phyloP scores from a whole-genome alignment of 1,284 basidiomycete genomes.

The Cystobasidium pallidum region DNA sequence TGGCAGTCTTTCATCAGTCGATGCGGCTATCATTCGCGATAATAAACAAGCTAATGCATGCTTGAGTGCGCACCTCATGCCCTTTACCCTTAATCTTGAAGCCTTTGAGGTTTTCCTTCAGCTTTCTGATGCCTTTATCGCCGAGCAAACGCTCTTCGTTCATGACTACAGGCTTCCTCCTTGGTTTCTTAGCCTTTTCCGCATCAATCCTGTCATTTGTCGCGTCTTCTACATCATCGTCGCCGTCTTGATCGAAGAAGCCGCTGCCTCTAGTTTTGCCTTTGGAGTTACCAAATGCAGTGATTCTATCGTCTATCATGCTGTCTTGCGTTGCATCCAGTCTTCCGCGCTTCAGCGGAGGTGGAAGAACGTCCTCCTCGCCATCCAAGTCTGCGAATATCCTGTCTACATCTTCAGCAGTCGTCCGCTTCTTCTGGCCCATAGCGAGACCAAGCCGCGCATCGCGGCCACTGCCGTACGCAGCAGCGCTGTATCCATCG shows the following conservation, averaged over 20 bases:
- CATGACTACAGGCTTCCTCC: conserved; percentile 46
- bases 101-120: conserved; percentile 71
- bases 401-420: conserved; percentile 60
- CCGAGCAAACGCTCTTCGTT: conserved; percentile 63
- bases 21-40: not conserved
- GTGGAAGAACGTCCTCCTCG: conserved; percentile 56
- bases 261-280: not conserved
- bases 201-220: conserved; percentile 71
- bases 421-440: conserved; percentile 20
- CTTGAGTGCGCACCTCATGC: conserved; percentile 71
- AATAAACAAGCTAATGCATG: not conserved
- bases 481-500: conserved; percentile 20
- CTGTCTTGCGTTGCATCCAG: conserved; percentile 44
- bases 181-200: conserved; percentile 54
- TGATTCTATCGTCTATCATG: conserved; percentile 18
- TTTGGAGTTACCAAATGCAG: conserved; percentile 4
- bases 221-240: conserved; percentile 61
- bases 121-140: conserved; percentile 71
- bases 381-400: conserved; percentile 67
- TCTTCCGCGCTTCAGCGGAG: conserved; percentile 10
- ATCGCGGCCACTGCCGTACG: not conserved
- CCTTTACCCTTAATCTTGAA: conserved; percentile 84
- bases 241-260: conserved; percentile 47
- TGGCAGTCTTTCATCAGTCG: not conserved
- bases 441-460: not conserved